Evolutionary conservation across 208 protist genomes (phyloP).

Genomic region (Angomonas deanei): DNA sequence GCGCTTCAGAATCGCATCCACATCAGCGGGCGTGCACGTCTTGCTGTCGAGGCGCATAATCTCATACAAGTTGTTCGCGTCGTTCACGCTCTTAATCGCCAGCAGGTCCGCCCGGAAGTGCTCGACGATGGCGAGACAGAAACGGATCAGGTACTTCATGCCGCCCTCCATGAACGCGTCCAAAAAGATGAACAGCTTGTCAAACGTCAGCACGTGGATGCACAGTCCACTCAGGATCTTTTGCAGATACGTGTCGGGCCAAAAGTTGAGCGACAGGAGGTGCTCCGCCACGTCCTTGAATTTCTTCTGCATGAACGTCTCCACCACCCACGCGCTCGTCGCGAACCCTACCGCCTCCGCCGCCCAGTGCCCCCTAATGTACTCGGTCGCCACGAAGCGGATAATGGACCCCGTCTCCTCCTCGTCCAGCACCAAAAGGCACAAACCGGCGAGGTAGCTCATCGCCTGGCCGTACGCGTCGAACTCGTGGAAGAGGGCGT

Average conservation of each 20-base stretch:
- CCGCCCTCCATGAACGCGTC: slow-evolving; percentile 79
- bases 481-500: slow-evolving; percentile 83
- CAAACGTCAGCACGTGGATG: slow-evolving; percentile 82
- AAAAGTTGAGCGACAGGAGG: slow-evolving; percentile 74
- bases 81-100: slow-evolving; percentile 31
- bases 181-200: slow-evolving; percentile 80
- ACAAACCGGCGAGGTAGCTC: slow-evolving; percentile 87
- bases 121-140: slow-evolving; percentile 79
- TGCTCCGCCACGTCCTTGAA: slow-evolving; percentile 75
- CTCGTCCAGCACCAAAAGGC: slow-evolving; percentile 76
- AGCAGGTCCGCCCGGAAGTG: slow-evolving; percentile 78
- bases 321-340: slow-evolving; percentile 84
- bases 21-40: slow-evolving; percentile 42
- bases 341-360: slow-evolving; percentile 85
- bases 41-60: slow-evolving; percentile 81
- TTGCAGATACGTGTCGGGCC: slow-evolving; percentile 89
- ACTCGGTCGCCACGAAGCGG: slow-evolving; percentile 68
- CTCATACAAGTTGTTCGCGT: slow-evolving; percentile 76
- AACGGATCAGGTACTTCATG: slow-evolving; percentile 75
- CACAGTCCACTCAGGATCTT: slow-evolving; percentile 89
- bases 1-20: slow-evolving; percentile 53
- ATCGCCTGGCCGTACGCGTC: slow-evolving; percentile 84
- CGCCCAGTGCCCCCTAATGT: slow-evolving; percentile 86
- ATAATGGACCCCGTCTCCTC: slow-evolving; percentile 74
- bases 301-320: slow-evolving; percentile 72